Base-by-base conservation (phyloP, 2,329 filamentous ascomycete species). In the Trichoderma harzianum region DNA sequence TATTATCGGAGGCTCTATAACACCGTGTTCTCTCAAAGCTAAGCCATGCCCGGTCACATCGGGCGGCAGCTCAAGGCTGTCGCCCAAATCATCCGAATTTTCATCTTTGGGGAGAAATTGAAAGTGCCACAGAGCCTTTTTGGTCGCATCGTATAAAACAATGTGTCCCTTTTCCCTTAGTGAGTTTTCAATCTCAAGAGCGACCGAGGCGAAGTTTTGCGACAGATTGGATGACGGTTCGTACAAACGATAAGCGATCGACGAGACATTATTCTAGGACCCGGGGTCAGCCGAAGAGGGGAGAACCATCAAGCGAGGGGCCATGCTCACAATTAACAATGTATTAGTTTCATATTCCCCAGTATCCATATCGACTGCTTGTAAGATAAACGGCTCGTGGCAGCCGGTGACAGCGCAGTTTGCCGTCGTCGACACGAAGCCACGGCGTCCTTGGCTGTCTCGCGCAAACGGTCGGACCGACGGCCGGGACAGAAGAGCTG, bases 261-360 rank as follows among this genome's bases (percentile, higher is more conserved):
- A 86, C 62, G 86, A 83, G 76, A 90, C 86, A 77, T 88, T 88
- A 80, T 85, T 88, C 88, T 90, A 74, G 74, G 2, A 60, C 62
- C 64, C 63, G 18, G 34, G 21, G 71, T 79, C 72, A 76, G 72
- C 65, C 62, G 34, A 32, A n/a, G 34, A 58, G 34, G 34, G 7
- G 60, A 26, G 28, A 36, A 16, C 8, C 26, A 30, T 34, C 12
- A 18, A 58, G 57, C 36, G 3, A n/a, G 7, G 16, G 53, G 32
- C 16, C 66, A 32, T 24, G 82, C 86, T 77, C 75, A 90, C 88
- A 82, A 89, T 84, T 77, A 88, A 82, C 77, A 90, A 81, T 73
- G 84, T 85, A 81, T 90, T 90, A 78, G 88, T 90, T 78, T 89
- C 87, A 80, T 89, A 89, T 82, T 90, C 88, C 75, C 87, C 86